Percentiles rank a stretch among this genome's conserved stretches.
Conservation (phyloP, 768 basidiomycete genomes). For the Chiua virens region DNA sequence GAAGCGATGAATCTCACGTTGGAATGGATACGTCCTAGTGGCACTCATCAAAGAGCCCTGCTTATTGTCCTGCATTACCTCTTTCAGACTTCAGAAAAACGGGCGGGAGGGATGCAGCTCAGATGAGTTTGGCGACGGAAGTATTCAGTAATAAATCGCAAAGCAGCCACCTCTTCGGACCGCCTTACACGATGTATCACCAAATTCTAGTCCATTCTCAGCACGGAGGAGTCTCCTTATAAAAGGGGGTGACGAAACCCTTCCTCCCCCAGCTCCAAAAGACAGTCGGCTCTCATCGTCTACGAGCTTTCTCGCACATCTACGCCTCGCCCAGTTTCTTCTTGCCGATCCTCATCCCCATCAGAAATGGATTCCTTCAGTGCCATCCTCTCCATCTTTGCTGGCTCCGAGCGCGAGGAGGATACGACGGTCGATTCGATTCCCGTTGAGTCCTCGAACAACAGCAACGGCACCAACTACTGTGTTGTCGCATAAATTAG, state of each 20-base stretch:
- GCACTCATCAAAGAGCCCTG: background rate
- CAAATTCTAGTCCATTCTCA: background rate
- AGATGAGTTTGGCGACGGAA: background rate
- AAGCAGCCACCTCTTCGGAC: conserved; percentile 1
- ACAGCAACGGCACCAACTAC: background rate
- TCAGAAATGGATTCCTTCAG: conserved; percentile 24
- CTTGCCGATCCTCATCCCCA: background rate
- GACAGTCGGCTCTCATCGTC: conserved; percentile 1
- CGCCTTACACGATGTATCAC: background rate
- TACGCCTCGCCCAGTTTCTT: background rate
- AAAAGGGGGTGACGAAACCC: conserved; percentile 8
- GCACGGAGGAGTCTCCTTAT: conserved; percentile 9
- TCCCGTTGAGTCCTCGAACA: conserved; percentile 12
- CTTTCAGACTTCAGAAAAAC: background rate
- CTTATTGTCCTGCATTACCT: conserved; percentile 23
- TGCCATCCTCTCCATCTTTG: conserved; percentile 15
- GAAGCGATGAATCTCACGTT: conserved; percentile 12
- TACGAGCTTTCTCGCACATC: background rate
- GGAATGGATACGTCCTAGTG: background rate
- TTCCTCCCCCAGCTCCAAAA: conserved; percentile 5
- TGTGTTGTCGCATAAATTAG: conserved; percentile 21
- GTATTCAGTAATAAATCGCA: background rate
- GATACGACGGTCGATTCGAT: background rate
- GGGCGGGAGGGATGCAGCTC: background rate
- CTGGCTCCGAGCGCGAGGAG: conserved; percentile 4